Evolutionary conservation across 768 basidiomycete species (phyloP).

Genomic region (Russula vinacea): DNA sequence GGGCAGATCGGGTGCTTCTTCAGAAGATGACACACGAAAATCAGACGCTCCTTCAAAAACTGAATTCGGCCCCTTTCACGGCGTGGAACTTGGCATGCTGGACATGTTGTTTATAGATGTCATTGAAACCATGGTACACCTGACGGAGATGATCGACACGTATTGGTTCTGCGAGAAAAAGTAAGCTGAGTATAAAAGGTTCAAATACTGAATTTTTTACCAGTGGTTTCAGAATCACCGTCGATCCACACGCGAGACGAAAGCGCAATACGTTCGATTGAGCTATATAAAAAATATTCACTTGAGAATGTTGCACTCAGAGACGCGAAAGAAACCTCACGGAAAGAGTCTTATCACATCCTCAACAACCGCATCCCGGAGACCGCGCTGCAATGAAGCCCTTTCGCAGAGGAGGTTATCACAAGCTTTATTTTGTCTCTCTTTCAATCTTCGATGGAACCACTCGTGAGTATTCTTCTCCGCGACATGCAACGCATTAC

Average conservation of each 20-base stretch:
- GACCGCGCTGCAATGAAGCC: not conserved
- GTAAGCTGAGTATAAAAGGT: not conserved
- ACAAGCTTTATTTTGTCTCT: not conserved
- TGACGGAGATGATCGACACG: not conserved
- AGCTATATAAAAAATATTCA: too few species aligned
- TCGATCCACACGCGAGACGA: too few species aligned
- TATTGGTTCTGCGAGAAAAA: not conserved
- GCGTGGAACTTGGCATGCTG: not conserved
- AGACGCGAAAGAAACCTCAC: not conserved
- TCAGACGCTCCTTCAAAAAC: slow-evolving; percentile 3
- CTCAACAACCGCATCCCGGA: not conserved
- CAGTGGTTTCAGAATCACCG: too few species aligned
- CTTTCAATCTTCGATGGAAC: not conserved
- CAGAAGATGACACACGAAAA: not conserved
- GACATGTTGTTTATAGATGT: not conserved
- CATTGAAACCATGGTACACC: not conserved
- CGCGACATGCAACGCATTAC: not conserved
- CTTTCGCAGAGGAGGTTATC: not conserved
- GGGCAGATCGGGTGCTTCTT: not conserved
- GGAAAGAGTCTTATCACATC: slow-evolving; percentile 4
- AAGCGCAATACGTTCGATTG: too few species aligned
- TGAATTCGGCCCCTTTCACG: not conserved
- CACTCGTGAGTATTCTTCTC: not conserved
- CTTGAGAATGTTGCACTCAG: too few species aligned
- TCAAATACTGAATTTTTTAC: too few species aligned